Percentiles rank a stretch among this genome's conserved stretches.
Evolutionary conservation across 768 basidiomycete genomes (phyloP).

Genomic region (Mycena vitilis): DNA sequence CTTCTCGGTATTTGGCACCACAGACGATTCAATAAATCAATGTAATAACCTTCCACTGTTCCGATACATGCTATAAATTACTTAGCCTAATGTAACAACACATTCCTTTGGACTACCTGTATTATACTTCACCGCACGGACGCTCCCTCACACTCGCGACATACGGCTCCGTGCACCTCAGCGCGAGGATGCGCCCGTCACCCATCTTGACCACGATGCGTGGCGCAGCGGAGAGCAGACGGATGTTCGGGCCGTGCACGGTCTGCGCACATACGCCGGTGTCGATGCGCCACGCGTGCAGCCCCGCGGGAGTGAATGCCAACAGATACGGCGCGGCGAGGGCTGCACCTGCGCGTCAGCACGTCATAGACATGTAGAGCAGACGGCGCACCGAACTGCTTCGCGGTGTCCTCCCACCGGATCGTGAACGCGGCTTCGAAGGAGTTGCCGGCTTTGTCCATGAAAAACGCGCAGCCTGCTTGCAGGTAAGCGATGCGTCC

Average conservation of each 20-base stretch:
- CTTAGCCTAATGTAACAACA: neutral
- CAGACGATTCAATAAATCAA: neutral
- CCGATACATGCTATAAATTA: neutral
- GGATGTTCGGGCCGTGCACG: conserved; percentile 23
- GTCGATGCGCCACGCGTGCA: conserved; percentile 33
- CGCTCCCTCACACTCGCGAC: conserved; percentile 6
- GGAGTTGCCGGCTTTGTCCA: conserved; percentile 32
- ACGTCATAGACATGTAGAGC: no score
- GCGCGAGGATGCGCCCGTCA: conserved; percentile 29
- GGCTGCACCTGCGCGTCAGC: conserved; percentile 1
- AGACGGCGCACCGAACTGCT: conserved; percentile 25
- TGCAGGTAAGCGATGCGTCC: neutral
- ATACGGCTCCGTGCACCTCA: conserved; percentile 19
- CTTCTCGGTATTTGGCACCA: no score
- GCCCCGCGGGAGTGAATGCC: conserved; percentile 13
- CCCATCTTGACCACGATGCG: conserved; percentile 30
- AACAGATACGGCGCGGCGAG: conserved; percentile 29
- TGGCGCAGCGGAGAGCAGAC: conserved; percentile 21
- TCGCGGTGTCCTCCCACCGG: conserved; percentile 30
- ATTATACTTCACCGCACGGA: no score
- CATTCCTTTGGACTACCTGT: no score
- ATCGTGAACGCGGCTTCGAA: conserved; percentile 28
- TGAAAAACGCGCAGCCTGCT: conserved; percentile 35
- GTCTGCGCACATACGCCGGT: conserved; percentile 26
- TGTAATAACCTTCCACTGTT: neutral